A percentile compares a stretch with the other conserved stretches of the same genome.
Evolutionary conservation across 805 yeast genomes (phyloP).

Genomic region (Saccharomycopsis sp.): DNA sequence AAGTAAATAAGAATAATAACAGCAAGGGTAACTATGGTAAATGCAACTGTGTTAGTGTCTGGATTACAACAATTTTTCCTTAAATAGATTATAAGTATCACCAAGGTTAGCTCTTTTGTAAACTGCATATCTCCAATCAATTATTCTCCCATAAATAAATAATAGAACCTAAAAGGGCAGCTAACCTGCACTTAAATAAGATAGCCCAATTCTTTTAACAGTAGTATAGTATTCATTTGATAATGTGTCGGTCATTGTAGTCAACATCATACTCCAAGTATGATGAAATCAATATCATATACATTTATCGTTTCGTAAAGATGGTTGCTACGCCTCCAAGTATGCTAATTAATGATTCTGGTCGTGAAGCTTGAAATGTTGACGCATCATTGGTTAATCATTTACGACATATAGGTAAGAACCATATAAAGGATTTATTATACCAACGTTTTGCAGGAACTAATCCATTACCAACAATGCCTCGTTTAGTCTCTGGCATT

Average conservation of each 20-base stretch:
- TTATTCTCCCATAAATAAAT: constrained; percentile 46
- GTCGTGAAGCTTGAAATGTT: constrained; percentile 16
- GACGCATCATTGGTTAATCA: constrained; percentile 29
- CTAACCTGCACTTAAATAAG: constrained; percentile 71
- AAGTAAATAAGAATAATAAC: too few relatives aligned
- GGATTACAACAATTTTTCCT: too few relatives aligned
- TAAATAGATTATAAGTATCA: too few relatives aligned
- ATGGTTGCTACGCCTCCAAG: neutral
- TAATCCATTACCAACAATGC: constrained; percentile 67
- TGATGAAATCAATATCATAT: neutral
- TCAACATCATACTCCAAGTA: constrained; percentile 60
- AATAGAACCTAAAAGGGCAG: constrained; percentile 55
- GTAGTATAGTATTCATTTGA: constrained; percentile 42
- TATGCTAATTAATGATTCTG: neutral
- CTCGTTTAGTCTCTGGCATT: constrained; percentile 65
- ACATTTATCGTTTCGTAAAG: constrained; percentile 4
- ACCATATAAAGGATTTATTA: constrained; percentile 40
- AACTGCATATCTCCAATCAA: constrained; percentile 37
- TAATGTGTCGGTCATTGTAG: constrained; percentile 54
- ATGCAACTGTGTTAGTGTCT: too few relatives aligned
- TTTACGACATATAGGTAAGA: constrained; percentile 26
- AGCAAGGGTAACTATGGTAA: too few relatives aligned
- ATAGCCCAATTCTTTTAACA: constrained; percentile 54
- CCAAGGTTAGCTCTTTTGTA: too few relatives aligned
- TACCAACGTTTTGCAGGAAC: constrained; percentile 38